Conservation (phyloP, 257 asterid species). For the Capsicum pubescens region DNA sequence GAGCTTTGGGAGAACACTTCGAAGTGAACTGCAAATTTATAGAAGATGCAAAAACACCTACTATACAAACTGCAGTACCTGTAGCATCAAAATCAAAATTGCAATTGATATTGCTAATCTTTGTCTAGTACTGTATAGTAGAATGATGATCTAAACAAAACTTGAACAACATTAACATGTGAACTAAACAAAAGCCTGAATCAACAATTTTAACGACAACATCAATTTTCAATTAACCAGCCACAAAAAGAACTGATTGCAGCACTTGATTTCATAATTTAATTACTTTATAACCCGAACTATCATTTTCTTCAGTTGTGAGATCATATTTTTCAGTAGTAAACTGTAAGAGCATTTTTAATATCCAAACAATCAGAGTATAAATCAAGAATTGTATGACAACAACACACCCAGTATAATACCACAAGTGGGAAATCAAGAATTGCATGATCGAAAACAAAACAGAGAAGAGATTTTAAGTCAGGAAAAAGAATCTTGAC, state of each 20-base stretch:
- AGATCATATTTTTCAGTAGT: not conserved
- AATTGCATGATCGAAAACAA: not conserved
- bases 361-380: slow-evolving; percentile 7
- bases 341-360: not conserved
- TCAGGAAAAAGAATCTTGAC: not conserved
- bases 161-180: not conserved
- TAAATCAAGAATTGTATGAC: not conserved
- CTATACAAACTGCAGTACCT: not conserved
- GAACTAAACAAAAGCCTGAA: too few species aligned
- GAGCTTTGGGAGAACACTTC: not conserved
- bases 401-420: too few species aligned
- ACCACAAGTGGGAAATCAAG: not conserved
- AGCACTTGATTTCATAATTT: not conserved
- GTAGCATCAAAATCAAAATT: too few species aligned
- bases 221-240: not conserved
- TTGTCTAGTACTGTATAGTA: too few species aligned
- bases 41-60: not conserved
- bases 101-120: too few species aligned
- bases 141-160: too few species aligned
- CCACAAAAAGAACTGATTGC: not conserved
- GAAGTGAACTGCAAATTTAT: not conserved
- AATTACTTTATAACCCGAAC: not conserved
- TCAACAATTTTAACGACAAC: not conserved
- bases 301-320: not conserved
- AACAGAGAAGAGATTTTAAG: not conserved